Base-by-base conservation (phyloP, 2,329 filamentous ascomycete genomes). In the Camptophora hylomeconis region DNA sequence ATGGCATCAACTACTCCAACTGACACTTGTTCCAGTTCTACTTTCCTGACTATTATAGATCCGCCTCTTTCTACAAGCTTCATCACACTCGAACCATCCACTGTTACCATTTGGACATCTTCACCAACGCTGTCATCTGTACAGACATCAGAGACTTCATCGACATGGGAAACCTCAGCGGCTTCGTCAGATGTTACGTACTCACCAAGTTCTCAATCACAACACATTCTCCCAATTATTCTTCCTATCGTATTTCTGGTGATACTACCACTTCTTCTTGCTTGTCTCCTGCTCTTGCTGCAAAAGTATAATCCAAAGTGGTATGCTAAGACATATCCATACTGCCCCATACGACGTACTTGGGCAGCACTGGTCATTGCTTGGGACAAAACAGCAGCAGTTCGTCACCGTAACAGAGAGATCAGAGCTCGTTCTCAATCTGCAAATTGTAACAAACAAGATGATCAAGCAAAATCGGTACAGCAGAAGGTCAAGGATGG, bases 381-480 rank as follows among this genome's bases (percentile, higher is more conserved):
- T 31, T 13, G 29, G 23, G 3, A 24, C 29, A n/a, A 12, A 15
- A 6, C 14, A n/a, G 10, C 5, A 19, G 4, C 16, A 24, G 11
- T n/a, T n/a, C 22, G 29, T 7, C 19, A 31, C 13, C 22, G 29
- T 3, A 31, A 31, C 12, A 15, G 18, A 7, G 23, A 12, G 10
- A 31, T 31, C 22, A 17, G 28, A 12, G 28, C 12, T 4, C 13
- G 28, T n/a, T n/a, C n/a, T n/a, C n/a, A n/a, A n/a, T n/a, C n/a
- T n/a, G n/a, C n/a, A n/a, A n/a, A n/a, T n/a, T n/a, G n/a, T n/a
- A n/a, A n/a, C n/a, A n/a, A n/a, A n/a, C n/a, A n/a, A n/a, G n/a
- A n/a, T n/a, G n/a, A n/a, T n/a, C n/a, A n/a, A n/a, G n/a, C n/a
- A n/a, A n/a, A n/a, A n/a, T n/a, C n/a, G n/a, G n/a, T n/a, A n/a